These are phyloP conservation scores for Beauveria sp. DNA, from an alignment of 2,329 filamentous ascomycete genomes.

Conservation along the genomic window DNA sequence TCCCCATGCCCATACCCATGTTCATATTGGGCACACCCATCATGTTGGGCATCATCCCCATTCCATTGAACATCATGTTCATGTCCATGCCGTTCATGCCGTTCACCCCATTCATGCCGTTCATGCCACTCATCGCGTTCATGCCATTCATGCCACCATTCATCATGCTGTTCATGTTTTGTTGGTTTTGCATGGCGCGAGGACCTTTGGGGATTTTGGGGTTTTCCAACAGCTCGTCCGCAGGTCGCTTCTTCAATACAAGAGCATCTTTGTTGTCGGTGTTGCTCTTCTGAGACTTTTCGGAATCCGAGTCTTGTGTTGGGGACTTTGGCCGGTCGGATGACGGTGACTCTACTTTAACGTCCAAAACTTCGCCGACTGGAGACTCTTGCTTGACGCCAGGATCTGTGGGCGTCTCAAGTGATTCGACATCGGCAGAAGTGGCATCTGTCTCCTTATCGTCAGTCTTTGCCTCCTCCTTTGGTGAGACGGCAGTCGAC, in stretches of 20 bases:
- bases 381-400: neutral
- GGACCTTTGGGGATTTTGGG: slow-evolving; percentile 58
- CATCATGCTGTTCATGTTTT: slow-evolving; percentile 39
- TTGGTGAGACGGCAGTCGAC: slow-evolving; percentile 25
- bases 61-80: slow-evolving; percentile 18
- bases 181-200: slow-evolving; percentile 55
- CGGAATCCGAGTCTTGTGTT: slow-evolving; percentile 26
- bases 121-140: neutral
- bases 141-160: slow-evolving; percentile 31
- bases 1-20: slow-evolving; percentile 24
- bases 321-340: slow-evolving; percentile 22
- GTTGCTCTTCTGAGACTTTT: slow-evolving; percentile 28
- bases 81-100: slow-evolving; percentile 25
- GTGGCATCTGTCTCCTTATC: slow-evolving; percentile 31
- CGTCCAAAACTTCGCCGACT: neutral
- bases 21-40: slow-evolving; percentile 29
- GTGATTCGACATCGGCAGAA: slow-evolving; percentile 14
- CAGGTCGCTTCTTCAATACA: slow-evolving; percentile 69
- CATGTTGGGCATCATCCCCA: slow-evolving; percentile 22
- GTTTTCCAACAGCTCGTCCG: slow-evolving; percentile 62
- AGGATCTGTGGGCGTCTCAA: neutral
- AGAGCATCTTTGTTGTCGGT: slow-evolving; percentile 22
- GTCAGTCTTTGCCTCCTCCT: slow-evolving; percentile 27
- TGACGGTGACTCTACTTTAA: slow-evolving; percentile 13
- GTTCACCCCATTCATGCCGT: neutral